Evolutionary conservation across 1,284 basidiomycete genomes (phyloP).

Genomic region (Macrocybe sp.): DNA sequence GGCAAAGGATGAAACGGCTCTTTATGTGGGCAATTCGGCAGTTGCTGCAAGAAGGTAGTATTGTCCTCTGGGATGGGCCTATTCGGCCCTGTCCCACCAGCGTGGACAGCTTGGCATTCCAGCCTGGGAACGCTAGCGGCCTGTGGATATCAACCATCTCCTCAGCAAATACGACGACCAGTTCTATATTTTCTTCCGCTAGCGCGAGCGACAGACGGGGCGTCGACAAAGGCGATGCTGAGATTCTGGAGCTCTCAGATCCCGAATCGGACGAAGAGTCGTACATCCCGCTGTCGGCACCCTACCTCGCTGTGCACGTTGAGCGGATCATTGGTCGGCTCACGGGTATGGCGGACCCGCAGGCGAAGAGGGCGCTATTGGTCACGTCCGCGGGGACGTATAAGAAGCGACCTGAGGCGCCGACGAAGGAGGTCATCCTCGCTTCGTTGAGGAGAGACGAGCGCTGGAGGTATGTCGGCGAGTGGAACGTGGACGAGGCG

Average conservation of each 20-base stretch:
- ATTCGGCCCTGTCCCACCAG: conserved; percentile 23
- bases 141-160: conserved; percentile 41
- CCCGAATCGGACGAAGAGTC: conserved; percentile 53
- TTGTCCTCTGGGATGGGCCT: conserved; percentile 63
- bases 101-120: not conserved
- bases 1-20: conserved; percentile 54
- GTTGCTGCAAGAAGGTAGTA: conserved; percentile 59
- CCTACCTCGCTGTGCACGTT: conserved; percentile 43
- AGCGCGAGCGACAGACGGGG: not conserved
- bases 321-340: conserved; percentile 39
- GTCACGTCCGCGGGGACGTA: no score
- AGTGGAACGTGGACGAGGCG: conserved; percentile 59
- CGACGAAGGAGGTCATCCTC: conserved; percentile 46
- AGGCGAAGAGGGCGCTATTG: conserved; percentile 10
- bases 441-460: conserved; percentile 46
- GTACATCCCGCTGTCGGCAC: conserved; percentile 57
- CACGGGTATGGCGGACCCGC: conserved; percentile 14
- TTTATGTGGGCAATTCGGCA: conserved; percentile 59
- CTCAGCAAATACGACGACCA: conserved; percentile 18
- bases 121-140: conserved; percentile 16
- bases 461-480: conserved; percentile 56
- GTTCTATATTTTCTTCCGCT: conserved; percentile 22
- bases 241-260: conserved; percentile 52
- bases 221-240: conserved; percentile 20
- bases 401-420: conserved; percentile 10